Conservation (phyloP, 2,329 filamentous ascomycete genomes). For the Fusarium sp. region DNA sequence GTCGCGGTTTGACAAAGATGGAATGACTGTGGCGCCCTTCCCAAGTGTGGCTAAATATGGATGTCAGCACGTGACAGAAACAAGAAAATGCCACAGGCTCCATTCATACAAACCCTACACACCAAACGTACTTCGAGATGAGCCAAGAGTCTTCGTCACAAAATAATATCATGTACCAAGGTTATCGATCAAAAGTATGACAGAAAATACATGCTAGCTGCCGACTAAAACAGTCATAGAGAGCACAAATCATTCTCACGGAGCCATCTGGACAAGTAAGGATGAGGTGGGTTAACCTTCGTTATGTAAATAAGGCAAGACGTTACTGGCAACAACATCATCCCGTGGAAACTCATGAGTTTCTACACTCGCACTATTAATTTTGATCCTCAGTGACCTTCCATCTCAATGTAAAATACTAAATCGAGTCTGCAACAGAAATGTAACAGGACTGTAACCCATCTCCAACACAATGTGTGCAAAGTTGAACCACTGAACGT, state of each 20-base stretch:
- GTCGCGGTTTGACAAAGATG: background rate
- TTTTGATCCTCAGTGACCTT: slow-evolving; percentile 11
- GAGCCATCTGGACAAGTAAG: background rate
- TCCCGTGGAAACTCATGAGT: slow-evolving; percentile 10
- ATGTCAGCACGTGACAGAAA: background rate
- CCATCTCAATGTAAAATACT: background rate
- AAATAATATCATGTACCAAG: background rate
- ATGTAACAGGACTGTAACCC: slow-evolving; percentile 10
- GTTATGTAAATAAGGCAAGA: slow-evolving; percentile 6
- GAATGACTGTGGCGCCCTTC: background rate
- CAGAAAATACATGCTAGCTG: background rate
- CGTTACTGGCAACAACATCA: slow-evolving; percentile 27
- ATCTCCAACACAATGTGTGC: slow-evolving; percentile 1
- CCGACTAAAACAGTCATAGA: background rate
- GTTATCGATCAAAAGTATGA: background rate
- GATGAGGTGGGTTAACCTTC: background rate
- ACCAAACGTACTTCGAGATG: background rate
- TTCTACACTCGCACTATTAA: slow-evolving; percentile 19
- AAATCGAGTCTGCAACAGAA: slow-evolving; percentile 1
- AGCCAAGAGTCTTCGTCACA: background rate
- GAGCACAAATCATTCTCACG: background rate
- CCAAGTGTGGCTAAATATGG: background rate
- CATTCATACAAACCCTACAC: background rate
- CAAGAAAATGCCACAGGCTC: background rate
- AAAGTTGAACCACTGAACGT: slow-evolving; percentile 1